Evolutionary conservation across 768 basidiomycete genomes (phyloP).

Genomic region (Suillus alpinus): DNA sequence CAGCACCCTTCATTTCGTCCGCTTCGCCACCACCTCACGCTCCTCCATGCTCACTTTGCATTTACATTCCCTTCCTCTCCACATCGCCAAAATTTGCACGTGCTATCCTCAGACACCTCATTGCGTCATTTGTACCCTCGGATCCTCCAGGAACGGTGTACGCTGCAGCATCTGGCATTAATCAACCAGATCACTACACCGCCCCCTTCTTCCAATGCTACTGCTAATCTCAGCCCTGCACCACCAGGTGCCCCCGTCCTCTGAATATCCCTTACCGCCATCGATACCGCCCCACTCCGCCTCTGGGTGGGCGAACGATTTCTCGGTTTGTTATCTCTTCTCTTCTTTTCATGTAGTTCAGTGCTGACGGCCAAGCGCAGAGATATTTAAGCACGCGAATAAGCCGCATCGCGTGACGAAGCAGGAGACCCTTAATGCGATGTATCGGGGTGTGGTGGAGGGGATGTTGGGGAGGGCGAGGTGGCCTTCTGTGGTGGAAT

Average conservation of each 20-base stretch:
- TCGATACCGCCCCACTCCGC: slow-evolving; percentile 59
- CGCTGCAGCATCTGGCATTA: slow-evolving; percentile 51
- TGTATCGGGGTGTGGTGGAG: slow-evolving; percentile 24
- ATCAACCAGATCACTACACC: slow-evolving; percentile 41
- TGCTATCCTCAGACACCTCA: slow-evolving; percentile 28
- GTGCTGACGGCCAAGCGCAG: slow-evolving; percentile 27
- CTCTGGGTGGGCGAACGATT: slow-evolving; percentile 74
- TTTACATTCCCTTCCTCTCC: neutral
- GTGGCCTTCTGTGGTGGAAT: neutral
- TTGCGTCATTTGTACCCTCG: slow-evolving; percentile 17
- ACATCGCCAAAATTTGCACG: slow-evolving; percentile 50
- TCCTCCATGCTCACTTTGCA: slow-evolving; percentile 58
- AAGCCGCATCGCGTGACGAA: too few species aligned
- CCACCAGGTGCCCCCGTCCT: slow-evolving; percentile 16
- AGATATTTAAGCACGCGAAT: slow-evolving; percentile 56
- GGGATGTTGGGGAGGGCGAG: slow-evolving; percentile 3
- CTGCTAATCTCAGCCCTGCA: neutral
- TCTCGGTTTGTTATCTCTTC: slow-evolving; percentile 45
- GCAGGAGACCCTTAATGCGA: slow-evolving; percentile 43
- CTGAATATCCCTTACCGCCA: slow-evolving; percentile 29
- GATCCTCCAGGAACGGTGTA: slow-evolving; percentile 57
- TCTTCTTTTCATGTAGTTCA: neutral
- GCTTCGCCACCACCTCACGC: slow-evolving; percentile 56
- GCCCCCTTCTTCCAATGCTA: slow-evolving; percentile 7
- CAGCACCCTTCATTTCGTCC: slow-evolving; percentile 65